Evolutionary conservation across 2,329 filamentous ascomycete species (phyloP).

Genomic region (Bisporella sp.): DNA sequence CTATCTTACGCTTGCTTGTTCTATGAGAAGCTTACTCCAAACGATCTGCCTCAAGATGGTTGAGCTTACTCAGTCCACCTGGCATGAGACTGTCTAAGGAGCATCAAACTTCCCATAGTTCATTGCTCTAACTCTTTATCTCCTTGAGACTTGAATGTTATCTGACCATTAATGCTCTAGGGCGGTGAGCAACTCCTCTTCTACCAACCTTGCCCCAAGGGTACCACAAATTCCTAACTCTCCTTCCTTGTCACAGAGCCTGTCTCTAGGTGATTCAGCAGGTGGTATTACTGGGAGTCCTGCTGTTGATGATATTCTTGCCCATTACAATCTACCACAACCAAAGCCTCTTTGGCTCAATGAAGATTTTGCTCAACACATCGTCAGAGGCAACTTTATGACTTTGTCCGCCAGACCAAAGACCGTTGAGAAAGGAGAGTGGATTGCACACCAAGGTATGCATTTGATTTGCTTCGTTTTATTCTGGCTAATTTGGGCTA

Average conservation of each 20-base stretch:
- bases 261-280: slow-evolving; percentile 57
- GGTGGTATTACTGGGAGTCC: slow-evolving; percentile 12
- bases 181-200: slow-evolving; percentile 37
- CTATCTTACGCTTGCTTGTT: too few species aligned
- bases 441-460: slow-evolving; percentile 88
- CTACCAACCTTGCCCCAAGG: slow-evolving; percentile 46
- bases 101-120: too few species aligned
- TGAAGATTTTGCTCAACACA: slow-evolving; percentile 69
- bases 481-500: slow-evolving; percentile 28
- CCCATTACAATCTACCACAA: slow-evolving; percentile 57
- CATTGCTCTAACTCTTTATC: too few species aligned
- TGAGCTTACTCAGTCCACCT: too few species aligned
- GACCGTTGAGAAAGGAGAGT: slow-evolving; percentile 90
- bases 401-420: slow-evolving; percentile 88
- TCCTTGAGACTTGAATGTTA: too few species aligned
- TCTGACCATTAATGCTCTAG: too few species aligned
- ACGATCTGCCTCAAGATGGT: too few species aligned
- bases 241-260: slow-evolving; percentile 57
- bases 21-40: too few species aligned
- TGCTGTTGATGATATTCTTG: slow-evolving; percentile 39
- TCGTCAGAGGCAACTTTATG: slow-evolving; percentile 97
- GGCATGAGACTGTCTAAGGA: too few species aligned
- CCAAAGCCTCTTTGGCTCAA: slow-evolving; percentile 70
- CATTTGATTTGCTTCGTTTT: too few species aligned
- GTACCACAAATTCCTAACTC: slow-evolving; percentile 57